These are phyloP conservation scores for Naganishia vaughanmartiniae DNA, from an alignment of 768 basidiomycete genomes.

Conservation along the genomic window DNA sequence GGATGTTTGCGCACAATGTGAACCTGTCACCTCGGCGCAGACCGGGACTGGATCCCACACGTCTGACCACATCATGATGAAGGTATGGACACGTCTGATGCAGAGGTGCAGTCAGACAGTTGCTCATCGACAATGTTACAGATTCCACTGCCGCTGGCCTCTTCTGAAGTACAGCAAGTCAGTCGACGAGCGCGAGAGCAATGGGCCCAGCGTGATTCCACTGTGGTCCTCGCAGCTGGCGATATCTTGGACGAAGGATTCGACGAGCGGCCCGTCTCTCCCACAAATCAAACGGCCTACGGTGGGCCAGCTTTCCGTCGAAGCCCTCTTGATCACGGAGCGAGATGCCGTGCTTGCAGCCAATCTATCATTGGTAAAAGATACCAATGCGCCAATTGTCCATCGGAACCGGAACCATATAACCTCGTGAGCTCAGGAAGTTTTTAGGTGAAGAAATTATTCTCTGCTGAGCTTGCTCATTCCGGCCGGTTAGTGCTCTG, in stretches of 20 bases:
- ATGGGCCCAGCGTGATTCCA: conserved; percentile 74
- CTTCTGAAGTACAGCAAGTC: conserved; percentile 69
- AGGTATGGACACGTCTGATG: conserved; percentile 57
- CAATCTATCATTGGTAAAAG: conserved; percentile 67
- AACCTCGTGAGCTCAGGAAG: conserved; percentile 63
- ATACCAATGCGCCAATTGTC: conserved; percentile 87
- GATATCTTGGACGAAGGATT: conserved; percentile 25
- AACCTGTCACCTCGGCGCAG: conserved; percentile 35
- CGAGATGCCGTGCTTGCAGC: conserved; percentile 40
- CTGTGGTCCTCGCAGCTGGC: conserved; percentile 58
- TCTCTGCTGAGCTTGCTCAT: not conserved
- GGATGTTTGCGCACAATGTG: conserved; percentile 52
- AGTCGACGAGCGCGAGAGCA: conserved; percentile 70
- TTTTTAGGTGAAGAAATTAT: not conserved
- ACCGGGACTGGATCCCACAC: conserved; percentile 40
- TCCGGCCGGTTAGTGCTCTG: conserved; percentile 62
- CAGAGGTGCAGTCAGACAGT: not conserved
- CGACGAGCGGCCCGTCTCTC: conserved; percentile 60
- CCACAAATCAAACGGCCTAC: conserved; percentile 68
- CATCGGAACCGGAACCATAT: conserved; percentile 67
- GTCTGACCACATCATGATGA: conserved; percentile 78
- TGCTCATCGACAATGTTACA: conserved; percentile 45
- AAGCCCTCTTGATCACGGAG: conserved; percentile 42
- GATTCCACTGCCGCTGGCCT: conserved; percentile 82
- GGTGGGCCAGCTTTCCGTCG: conserved; percentile 40